Percentiles rank a stretch among this genome's conserved stretches.
These are phyloP conservation scores for Purshia tridentata DNA, from an alignment of 306 rosid species.

Conservation along the genomic window DNA sequence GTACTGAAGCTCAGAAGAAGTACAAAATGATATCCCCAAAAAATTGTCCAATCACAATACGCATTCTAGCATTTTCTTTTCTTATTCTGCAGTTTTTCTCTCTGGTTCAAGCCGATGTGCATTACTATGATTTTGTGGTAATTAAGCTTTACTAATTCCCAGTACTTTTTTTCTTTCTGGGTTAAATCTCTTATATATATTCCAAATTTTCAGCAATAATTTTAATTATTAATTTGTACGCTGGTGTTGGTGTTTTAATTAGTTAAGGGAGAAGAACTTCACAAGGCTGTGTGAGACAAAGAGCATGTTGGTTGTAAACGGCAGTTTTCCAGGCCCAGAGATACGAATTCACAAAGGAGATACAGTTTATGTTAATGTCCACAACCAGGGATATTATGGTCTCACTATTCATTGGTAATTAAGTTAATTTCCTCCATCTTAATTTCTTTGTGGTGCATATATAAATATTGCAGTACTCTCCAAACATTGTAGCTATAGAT, in stretches of 20 bases:
- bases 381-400: slow-evolving; percentile 43
- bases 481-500: no score
- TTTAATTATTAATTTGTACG: no score
- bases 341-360: slow-evolving; percentile 42
- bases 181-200: no score
- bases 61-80: neutral
- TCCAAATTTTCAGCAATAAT: no score
- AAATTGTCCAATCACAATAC: no score
- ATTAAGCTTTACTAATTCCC: no score
- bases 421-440: neutral
- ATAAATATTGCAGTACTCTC: no score
- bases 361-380: slow-evolving; percentile 47
- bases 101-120: neutral
- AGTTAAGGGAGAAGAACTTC: neutral
- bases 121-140: neutral
- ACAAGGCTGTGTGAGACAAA: slow-evolving; percentile 49
- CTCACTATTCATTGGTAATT: slow-evolving; percentile 59
- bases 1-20: no score
- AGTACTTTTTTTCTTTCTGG: no score
- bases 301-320: slow-evolving; percentile 54
- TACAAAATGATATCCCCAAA: no score
- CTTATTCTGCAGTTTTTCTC: neutral
- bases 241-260: neutral
- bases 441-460: no score
- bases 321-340: slow-evolving; percentile 61